phyloP scores from a whole-genome alignment of 345 rosid genomes.

The Carallia brachiata region DNA sequence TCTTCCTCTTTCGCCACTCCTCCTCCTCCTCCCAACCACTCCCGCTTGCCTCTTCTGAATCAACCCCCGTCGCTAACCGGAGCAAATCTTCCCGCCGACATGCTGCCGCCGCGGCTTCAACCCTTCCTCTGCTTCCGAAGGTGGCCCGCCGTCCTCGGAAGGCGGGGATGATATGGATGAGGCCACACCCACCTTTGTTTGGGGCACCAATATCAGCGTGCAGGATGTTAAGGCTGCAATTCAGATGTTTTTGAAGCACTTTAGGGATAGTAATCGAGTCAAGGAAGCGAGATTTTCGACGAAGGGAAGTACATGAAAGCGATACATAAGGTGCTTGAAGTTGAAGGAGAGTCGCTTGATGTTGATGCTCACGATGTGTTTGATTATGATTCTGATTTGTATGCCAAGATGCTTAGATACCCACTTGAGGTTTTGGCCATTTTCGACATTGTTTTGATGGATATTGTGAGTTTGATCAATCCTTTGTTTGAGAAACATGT shows the following conservation, averaged over 20 bases:
- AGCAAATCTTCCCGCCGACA: constrained; percentile 33
- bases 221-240: constrained; percentile 85
- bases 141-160: constrained; percentile 53
- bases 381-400: constrained; percentile 78
- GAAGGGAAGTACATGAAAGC: constrained; percentile 88
- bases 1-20: constrained; percentile 9
- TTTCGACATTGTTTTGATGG: constrained; percentile 93
- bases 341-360: constrained; percentile 89
- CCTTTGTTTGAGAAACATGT: constrained; percentile 84
- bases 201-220: constrained; percentile 97
- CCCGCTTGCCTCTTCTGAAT: constrained; percentile 36
- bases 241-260: constrained; percentile 84
- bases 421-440: constrained; percentile 94
- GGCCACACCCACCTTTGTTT: constrained; percentile 75
- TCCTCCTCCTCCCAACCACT: constrained; percentile 14
- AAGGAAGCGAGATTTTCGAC: constrained; percentile 43
- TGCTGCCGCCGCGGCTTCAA: constrained; percentile 18
- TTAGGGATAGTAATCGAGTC: constrained; percentile 51
- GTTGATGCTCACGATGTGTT: constrained; percentile 87
- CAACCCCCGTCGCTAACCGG: constrained; percentile 51
- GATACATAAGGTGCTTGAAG: constrained; percentile 67
- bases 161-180: constrained; percentile 67
- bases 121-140: constrained; percentile 59
- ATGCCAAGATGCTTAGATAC: constrained; percentile 79
- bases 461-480: constrained; percentile 68